phyloP scores from a whole-genome alignment of 371 early-diverging fungal genomes.

The Blakeslea trispora region DNA sequence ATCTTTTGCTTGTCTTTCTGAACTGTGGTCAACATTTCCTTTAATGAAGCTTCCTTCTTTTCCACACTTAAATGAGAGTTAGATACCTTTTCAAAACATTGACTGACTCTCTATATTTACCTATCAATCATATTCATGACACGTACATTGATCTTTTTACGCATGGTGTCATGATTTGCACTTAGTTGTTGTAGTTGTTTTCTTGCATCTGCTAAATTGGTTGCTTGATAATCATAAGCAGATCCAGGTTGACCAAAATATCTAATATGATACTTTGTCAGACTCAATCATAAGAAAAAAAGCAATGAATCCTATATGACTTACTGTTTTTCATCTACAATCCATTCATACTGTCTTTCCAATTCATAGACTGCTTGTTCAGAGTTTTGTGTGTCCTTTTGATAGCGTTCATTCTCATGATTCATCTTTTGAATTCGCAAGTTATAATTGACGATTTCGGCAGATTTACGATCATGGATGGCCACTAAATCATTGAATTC shows the following conservation, averaged over 20 bases:
- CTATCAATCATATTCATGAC: conserved; percentile 96
- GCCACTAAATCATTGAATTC: conserved; percentile 62
- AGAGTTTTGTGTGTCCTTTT: conserved; percentile 64
- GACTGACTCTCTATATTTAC: conserved; percentile 30
- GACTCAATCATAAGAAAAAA: no score
- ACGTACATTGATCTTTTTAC: conserved; percentile 87
- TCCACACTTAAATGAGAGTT: conserved; percentile 70
- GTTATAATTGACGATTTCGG: conserved; percentile 60
- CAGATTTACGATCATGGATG: conserved; percentile 62
- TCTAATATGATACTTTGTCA: no score
- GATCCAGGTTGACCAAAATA: conserved; percentile 81
- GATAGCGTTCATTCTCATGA: conserved; percentile 72
- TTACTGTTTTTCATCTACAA: conserved; percentile 83
- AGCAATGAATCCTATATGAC: no score
- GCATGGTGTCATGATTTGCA: conserved; percentile 74
- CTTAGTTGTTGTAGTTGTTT: conserved; percentile 73
- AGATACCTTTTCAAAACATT: no score
- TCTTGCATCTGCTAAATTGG: conserved; percentile 70
- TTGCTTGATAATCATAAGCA: conserved; percentile 77
- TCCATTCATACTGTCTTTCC: conserved; percentile 81
- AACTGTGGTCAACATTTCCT: conserved; percentile 88
- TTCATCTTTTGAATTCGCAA: conserved; percentile 71
- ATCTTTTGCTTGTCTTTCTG: conserved; percentile 93
- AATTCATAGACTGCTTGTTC: conserved; percentile 54
- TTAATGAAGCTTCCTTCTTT: conserved; percentile 83